Percentiles rank a stretch among this genome's conserved stretches.
phyloP scores from a whole-genome alignment of 2,329 filamentous ascomycete species.

The Calonectria honghensis region DNA sequence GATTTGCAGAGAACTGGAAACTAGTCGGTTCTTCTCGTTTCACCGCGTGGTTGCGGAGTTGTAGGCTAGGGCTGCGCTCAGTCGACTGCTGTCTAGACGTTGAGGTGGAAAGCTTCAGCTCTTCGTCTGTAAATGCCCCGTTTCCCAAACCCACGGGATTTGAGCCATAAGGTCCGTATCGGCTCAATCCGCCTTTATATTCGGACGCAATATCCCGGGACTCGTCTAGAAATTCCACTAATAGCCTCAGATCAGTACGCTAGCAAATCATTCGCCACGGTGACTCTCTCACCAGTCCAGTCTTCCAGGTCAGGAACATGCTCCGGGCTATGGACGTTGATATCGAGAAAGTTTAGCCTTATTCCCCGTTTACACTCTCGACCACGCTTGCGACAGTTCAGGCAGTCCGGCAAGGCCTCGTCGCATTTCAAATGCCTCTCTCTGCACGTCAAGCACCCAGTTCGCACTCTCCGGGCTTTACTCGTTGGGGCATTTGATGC shows the following conservation, averaged over 20 bases:
- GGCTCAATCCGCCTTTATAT: constrained; percentile 85
- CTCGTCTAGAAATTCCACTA: constrained; percentile 89
- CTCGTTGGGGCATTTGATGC: constrained; percentile 29
- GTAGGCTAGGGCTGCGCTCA: neutral
- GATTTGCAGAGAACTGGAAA: neutral
- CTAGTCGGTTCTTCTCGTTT: neutral
- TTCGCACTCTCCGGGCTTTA: constrained; percentile 85
- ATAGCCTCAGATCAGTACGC: constrained; percentile 34
- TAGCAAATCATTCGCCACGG: neutral
- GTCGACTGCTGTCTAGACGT: neutral
- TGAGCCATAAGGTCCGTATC: constrained; percentile 73
- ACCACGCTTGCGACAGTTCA: constrained; percentile 93
- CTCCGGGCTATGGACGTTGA: constrained; percentile 81
- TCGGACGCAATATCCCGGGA: constrained; percentile 93
- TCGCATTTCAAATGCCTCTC: constrained; percentile 95
- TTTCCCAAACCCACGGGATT: neutral
- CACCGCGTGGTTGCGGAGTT: neutral
- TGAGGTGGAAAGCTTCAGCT: neutral
- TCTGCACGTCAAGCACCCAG: constrained; percentile 92
- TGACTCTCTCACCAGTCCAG: constrained; percentile 52
- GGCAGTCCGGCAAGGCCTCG: constrained; percentile 77
- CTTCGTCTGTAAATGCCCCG: neutral
- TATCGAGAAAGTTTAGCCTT: constrained; percentile 93
- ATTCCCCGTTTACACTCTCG: constrained; percentile 90
- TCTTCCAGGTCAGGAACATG: constrained; percentile 59